Evolutionary conservation across 306 rosid species (phyloP).

Genomic region (Bauhinia variegata): DNA sequence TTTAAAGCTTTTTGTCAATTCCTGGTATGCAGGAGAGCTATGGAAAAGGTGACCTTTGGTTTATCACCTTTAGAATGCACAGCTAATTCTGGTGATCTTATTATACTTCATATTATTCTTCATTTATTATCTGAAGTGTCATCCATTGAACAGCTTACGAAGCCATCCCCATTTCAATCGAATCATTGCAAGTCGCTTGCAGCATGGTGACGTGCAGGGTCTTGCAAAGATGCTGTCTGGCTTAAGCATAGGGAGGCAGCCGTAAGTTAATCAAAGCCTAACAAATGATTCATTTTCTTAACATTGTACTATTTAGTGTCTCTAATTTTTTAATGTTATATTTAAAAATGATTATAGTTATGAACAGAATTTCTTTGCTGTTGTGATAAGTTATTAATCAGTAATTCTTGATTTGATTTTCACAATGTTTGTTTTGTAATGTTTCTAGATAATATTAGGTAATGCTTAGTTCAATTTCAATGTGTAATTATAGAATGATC

Average conservation of each 20-base stretch:
- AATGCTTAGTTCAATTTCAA: neutral
- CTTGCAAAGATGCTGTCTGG: conserved; percentile 78
- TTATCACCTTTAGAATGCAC: conserved; percentile 25
- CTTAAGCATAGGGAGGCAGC: conserved; percentile 83
- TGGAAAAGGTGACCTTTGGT: conserved; percentile 71
- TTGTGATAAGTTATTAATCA: conserved; percentile 7
- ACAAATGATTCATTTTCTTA: conserved; percentile 32
- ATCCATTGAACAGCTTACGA: conserved; percentile 66
- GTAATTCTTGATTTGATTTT: neutral
- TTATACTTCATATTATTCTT: conserved; percentile 13
- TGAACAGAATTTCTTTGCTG: too few relatives aligned
- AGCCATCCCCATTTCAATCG: conserved; percentile 74
- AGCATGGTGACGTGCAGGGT: conserved; percentile 56
- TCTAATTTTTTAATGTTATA: too few relatives aligned
- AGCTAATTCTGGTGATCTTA: conserved; percentile 30
- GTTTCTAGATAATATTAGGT: neutral
- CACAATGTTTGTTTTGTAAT: neutral
- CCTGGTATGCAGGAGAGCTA: conserved; percentile 80
- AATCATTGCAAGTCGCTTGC: conserved; percentile 61
- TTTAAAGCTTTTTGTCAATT: conserved; percentile 64
- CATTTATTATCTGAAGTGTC: conserved; percentile 12
- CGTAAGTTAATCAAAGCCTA: conserved; percentile 56
- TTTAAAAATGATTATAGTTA: too few relatives aligned
- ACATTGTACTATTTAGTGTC: too few relatives aligned
- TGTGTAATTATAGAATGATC: neutral